A percentile compares a stretch with the other conserved stretches of the same genome.
These are phyloP conservation scores for Exobasidium cylindrosporum DNA, from an alignment of 1,284 basidiomycete species.

Conservation along the genomic window DNA sequence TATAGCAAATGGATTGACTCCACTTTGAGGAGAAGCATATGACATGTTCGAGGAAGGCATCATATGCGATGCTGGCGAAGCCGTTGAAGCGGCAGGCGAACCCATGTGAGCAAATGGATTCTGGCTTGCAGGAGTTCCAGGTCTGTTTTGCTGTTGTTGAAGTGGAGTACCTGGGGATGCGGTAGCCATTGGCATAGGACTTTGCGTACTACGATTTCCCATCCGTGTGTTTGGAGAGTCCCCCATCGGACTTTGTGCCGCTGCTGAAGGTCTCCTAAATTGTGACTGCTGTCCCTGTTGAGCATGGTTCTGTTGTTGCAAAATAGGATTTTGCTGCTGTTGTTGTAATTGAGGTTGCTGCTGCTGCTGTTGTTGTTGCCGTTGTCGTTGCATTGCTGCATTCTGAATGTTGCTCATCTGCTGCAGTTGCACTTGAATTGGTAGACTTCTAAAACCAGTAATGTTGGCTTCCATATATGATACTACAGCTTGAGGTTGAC, in stretches of 20 bases:
- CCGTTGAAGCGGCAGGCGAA: background rate
- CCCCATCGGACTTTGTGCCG: background rate
- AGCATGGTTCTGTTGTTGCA: background rate
- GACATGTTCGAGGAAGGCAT: background rate
- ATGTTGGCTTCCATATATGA: constrained; percentile 36
- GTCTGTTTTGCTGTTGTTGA: background rate
- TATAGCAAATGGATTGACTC: background rate
- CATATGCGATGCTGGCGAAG: background rate
- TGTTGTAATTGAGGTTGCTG: background rate
- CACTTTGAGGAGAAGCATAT: background rate
- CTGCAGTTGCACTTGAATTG: constrained; percentile 36
- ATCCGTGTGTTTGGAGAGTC: background rate
- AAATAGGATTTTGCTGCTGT: background rate
- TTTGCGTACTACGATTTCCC: constrained; percentile 1
- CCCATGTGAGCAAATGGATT: background rate
- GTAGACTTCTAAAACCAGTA: constrained; percentile 25
- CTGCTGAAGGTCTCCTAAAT: background rate
- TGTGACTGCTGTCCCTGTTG: background rate
- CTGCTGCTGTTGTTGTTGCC: constrained; percentile 1
- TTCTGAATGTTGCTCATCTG: constrained; percentile 35
- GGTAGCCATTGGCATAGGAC: constrained; percentile 1
- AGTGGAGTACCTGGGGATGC: background rate
- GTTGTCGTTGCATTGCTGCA: constrained; percentile 27
- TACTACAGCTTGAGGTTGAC: constrained; percentile 35
- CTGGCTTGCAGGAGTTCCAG: background rate